These are phyloP conservation scores for Radiomyces spectabilis DNA, from an alignment of 192 early-diverging fungal genomes.

Conservation along the genomic window DNA sequence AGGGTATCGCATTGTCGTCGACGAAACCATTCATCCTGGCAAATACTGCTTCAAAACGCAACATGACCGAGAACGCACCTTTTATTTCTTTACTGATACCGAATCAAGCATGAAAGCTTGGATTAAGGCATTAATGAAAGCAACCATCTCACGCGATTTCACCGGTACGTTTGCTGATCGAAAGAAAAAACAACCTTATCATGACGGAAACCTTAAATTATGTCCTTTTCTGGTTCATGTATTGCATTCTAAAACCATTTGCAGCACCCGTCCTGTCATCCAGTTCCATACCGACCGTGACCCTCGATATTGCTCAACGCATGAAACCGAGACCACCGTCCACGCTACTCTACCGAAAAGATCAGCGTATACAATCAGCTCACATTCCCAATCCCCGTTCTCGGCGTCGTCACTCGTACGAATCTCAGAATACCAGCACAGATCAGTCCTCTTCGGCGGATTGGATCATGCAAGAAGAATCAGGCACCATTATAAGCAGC, in stretches of 20 bases:
- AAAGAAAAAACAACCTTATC: too few species aligned
- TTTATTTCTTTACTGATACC: constrained; percentile 44
- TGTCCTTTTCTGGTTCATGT: too few species aligned
- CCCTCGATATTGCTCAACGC: constrained; percentile 39
- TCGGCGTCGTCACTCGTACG: too few species aligned
- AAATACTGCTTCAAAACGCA: constrained; percentile 48
- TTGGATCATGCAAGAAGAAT: too few species aligned
- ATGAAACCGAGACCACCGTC: constrained; percentile 38
- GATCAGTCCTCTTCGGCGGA: too few species aligned
- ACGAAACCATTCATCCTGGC: constrained; percentile 43
- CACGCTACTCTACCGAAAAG: neutral
- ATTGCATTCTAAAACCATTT: too few species aligned
- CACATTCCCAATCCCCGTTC: too few species aligned
- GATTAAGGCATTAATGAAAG: constrained; percentile 52
- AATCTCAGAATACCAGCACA: too few species aligned
- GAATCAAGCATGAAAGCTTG: constrained; percentile 37
- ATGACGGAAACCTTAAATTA: too few species aligned
- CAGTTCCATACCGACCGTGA: constrained; percentile 40
- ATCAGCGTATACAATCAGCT: neutral
- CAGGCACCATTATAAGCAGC: too few species aligned
- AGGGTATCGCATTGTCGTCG: constrained; percentile 47
- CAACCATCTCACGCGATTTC: constrained; percentile 40
- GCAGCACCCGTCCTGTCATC: constrained; percentile 44
- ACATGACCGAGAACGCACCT: constrained; percentile 40
- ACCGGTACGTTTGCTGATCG: constrained; percentile 11